Evolutionary conservation across 805 yeast genomes (phyloP).

Genomic region (Hermanozyma aechmeae): DNA sequence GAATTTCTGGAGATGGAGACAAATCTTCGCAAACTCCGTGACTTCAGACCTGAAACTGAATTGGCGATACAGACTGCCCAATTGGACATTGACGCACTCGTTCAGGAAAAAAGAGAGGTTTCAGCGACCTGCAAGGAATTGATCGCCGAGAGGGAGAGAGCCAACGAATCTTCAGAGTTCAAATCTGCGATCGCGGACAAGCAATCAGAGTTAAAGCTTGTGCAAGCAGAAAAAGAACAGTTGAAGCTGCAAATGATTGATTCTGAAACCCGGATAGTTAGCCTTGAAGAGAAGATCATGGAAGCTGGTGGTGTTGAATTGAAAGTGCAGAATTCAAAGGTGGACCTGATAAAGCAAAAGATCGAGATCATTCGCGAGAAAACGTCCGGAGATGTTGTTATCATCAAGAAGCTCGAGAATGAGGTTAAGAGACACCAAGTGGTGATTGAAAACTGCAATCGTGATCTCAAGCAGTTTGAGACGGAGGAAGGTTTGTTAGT

Average conservation of each 20-base stretch:
- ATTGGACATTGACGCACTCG: constrained; percentile 57
- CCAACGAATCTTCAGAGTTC: constrained; percentile 17
- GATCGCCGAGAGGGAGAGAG: constrained; percentile 26
- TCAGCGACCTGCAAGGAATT: constrained; percentile 33
- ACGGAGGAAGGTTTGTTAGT: constrained; percentile 16
- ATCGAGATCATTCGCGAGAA: constrained; percentile 52
- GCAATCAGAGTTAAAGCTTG: constrained; percentile 11
- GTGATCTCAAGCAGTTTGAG: constrained; percentile 37
- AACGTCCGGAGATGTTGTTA: constrained; percentile 46
- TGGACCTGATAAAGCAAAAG: constrained; percentile 62
- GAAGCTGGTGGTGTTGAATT: constrained; percentile 85
- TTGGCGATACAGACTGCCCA: constrained; percentile 45
- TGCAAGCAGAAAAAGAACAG: constrained; percentile 10
- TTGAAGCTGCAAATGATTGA: constrained; percentile 48
- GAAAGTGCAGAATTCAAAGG: constrained; percentile 71
- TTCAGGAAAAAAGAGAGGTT: constrained; percentile 42
- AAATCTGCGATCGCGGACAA: constrained; percentile 31
- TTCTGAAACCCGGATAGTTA: constrained; percentile 46
- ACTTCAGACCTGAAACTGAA: constrained; percentile 64
- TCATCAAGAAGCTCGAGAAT: constrained; percentile 52
- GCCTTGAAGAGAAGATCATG: constrained; percentile 69
- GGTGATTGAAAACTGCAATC: constrained; percentile 36
- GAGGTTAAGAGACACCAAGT: constrained; percentile 50
- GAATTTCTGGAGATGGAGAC: constrained; percentile 51
- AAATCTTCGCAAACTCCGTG: constrained; percentile 49